Evolutionary conservation across 2,329 filamentous ascomycete species (phyloP).

Genomic region (Sporothrix brasiliensis): DNA sequence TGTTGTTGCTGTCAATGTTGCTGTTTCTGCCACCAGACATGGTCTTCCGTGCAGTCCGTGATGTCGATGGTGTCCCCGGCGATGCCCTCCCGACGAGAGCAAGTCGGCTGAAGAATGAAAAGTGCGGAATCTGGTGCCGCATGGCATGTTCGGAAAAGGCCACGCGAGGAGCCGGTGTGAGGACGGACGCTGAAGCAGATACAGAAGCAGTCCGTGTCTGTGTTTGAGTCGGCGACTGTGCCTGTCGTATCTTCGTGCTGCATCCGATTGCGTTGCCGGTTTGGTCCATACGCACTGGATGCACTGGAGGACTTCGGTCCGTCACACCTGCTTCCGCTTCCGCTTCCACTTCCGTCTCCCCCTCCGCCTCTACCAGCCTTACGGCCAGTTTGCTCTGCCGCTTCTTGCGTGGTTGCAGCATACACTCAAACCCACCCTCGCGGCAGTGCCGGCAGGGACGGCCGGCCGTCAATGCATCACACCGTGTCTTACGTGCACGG

Average conservation of each 20-base stretch:
- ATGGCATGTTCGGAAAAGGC: not conserved
- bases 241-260: not conserved
- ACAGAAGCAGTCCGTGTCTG: not conserved
- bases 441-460: not conserved
- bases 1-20: not conserved
- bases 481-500: slow-evolving; percentile 1
- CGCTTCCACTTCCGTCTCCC: not conserved
- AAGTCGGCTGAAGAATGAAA: not conserved
- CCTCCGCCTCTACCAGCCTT: not conserved
- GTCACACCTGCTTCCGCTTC: no score
- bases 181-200: not conserved
- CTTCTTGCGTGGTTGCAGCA: not conserved
- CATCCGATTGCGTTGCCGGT: not conserved
- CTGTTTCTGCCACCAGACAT: not conserved
- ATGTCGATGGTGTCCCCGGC: no score
- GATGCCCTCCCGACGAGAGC: not conserved
- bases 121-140: slow-evolving; percentile 10
- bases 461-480: not conserved
- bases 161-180: not conserved
- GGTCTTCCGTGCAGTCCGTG: no score
- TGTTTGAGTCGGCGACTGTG: no score
- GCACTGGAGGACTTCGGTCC: no score
- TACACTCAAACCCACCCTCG: slow-evolving; percentile 3
- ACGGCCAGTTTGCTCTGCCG: not conserved
- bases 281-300: no score